A percentile compares a stretch with the other conserved stretches of the same genome.
Evolutionary conservation across 257 asterid species (phyloP).

Genomic region (Sherardia arvensis): DNA sequence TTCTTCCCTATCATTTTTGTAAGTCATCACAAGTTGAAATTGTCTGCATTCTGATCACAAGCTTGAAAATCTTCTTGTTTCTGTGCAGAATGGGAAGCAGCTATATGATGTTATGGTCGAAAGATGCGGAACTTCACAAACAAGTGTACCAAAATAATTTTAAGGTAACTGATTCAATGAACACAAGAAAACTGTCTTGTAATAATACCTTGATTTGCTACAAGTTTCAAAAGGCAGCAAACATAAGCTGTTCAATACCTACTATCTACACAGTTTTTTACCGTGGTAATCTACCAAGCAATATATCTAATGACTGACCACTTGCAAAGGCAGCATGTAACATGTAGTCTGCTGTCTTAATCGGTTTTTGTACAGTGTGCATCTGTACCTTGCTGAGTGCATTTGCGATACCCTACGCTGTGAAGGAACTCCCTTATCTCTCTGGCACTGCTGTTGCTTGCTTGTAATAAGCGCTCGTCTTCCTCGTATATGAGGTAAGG

Average conservation of each 20-base stretch:
- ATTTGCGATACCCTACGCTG: constrained; percentile 58
- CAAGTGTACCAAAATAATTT: constrained; percentile 57
- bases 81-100: constrained; percentile 59
- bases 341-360: constrained; percentile 28
- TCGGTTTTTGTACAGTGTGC: constrained; percentile 88
- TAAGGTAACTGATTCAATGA: constrained; percentile 11
- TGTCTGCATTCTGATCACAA: constrained; percentile 17
- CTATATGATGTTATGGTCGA: constrained; percentile 78
- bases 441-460: constrained; percentile 80
- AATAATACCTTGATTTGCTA: constrained; percentile 27
- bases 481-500: constrained; percentile 94
- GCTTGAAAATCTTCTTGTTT: constrained; percentile 7
- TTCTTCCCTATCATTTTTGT: constrained; percentile 76
- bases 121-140: constrained; percentile 73
- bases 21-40: constrained; percentile 25
- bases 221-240: neutral
- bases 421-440: constrained; percentile 72
- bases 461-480: constrained; percentile 83
- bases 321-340: neutral
- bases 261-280: neutral
- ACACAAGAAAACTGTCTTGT: neutral
- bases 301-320: neutral
- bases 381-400: constrained; percentile 76
- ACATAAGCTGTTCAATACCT: neutral
- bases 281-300: neutral